These are phyloP conservation scores for Erodium moschatum DNA, from an alignment of 441 rosid genomes.

Conservation along the genomic window DNA sequence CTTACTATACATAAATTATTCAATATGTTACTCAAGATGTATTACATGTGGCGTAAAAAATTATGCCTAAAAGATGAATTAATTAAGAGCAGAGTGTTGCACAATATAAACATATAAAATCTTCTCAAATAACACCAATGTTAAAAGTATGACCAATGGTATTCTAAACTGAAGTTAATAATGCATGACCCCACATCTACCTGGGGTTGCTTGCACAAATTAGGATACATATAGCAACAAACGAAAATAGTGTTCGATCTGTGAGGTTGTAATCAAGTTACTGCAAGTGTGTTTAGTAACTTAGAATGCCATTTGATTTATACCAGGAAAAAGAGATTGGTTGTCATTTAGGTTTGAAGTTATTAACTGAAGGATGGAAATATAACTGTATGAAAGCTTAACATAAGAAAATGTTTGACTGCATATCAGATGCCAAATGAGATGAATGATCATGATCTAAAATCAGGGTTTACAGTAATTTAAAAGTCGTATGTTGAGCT, in stretches of 20 bases:
- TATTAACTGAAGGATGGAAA: not conserved
- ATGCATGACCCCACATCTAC: not conserved
- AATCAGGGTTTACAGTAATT: not conserved
- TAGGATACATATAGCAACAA: not conserved
- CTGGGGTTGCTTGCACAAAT: not conserved
- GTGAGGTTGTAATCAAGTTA: not conserved
- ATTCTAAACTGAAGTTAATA: not conserved
- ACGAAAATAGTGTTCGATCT: not conserved
- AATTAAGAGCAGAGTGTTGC: not conserved
- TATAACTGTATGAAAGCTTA: not conserved
- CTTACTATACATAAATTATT: conserved; percentile 44
- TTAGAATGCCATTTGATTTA: not conserved
- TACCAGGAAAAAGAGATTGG: not conserved
- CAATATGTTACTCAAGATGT: conserved; percentile 13
- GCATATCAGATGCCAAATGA: not conserved
- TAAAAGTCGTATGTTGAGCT: not conserved
- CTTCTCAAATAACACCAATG: not conserved
- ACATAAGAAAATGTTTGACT: not conserved
- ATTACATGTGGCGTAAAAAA: not conserved
- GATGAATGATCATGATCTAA: not conserved
- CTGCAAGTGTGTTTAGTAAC: not conserved
- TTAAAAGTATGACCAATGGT: not conserved
- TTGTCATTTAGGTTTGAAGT: not conserved
- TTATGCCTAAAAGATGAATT: not conserved
- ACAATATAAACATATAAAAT: not conserved